Conservation (phyloP, 164 flowering plant species). For the Sedum album region DNA sequence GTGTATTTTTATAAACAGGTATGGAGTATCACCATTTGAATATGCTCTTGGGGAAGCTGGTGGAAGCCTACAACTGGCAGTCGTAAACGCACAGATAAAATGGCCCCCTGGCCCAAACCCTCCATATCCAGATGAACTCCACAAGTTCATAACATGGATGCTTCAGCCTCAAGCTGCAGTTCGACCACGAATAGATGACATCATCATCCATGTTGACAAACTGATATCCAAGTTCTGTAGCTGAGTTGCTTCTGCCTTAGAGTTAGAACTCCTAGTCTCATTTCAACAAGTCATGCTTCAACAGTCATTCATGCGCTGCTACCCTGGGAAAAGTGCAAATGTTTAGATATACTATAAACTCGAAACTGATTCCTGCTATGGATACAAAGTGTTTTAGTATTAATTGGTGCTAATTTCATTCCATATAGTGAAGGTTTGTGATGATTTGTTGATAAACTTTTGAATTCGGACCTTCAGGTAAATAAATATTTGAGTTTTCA, state of each 20-base stretch:
- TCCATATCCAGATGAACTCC: constrained; percentile 80
- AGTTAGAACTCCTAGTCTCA: no score
- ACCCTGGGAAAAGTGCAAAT: no score
- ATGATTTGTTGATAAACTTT: no score
- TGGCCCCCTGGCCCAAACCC: constrained; percentile 92
- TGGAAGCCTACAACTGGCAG: constrained; percentile 84
- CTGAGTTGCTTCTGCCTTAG: constrained; percentile 12
- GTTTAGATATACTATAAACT: no score
- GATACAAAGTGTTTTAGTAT: no score
- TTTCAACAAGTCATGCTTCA: no score
- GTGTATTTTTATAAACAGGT: constrained; percentile 34
- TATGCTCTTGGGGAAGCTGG: constrained; percentile 93
- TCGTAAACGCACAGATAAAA: constrained; percentile 78
- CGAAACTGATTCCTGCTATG: no score
- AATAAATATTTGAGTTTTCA: no score
- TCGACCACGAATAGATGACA: constrained; percentile 83
- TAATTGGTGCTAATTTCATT: no score
- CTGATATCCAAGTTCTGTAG: constrained; percentile 58
- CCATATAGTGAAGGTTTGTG: no score
- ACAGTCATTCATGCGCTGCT: no score
- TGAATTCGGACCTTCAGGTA: no score
- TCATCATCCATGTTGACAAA: constrained; percentile 83
- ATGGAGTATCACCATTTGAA: constrained; percentile 90
- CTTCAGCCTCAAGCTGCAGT: constrained; percentile 84
- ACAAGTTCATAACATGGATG: constrained; percentile 92